Evolutionary conservation across 2,329 filamentous ascomycete species (phyloP).

Genomic region (Periconia digitata): DNA sequence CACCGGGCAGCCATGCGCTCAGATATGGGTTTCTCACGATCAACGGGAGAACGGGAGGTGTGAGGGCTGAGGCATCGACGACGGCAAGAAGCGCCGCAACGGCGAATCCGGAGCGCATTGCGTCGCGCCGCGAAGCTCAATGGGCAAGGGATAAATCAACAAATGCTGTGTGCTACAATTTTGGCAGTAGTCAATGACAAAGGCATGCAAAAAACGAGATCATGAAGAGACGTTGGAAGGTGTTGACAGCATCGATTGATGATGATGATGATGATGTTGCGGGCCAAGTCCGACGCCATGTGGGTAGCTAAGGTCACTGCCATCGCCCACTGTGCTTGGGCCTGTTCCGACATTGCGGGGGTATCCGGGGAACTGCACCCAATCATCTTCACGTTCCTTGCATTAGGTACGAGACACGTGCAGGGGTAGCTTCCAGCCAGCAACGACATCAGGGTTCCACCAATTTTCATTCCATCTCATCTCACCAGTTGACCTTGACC

Average conservation of each 20-base stretch:
- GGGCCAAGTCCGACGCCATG: background rate
- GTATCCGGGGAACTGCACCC: conserved; percentile 12
- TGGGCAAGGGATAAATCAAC: background rate
- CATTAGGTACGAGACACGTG: conserved; percentile 12
- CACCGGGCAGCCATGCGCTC: conserved; percentile 61
- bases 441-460: background rate
- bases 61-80: conserved; percentile 55
- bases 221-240: background rate
- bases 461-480: too few species aligned
- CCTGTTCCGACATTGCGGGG: conserved; percentile 24
- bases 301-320: conserved; percentile 13
- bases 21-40: conserved; percentile 56
- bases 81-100: conserved; percentile 44
- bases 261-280: too few species aligned
- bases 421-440: conserved; percentile 2
- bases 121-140: conserved; percentile 7
- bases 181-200: conserved; percentile 1
- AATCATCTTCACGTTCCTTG: conserved; percentile 32
- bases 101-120: conserved; percentile 30
- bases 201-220: background rate
- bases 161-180: conserved; percentile 2
- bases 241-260: too few species aligned
- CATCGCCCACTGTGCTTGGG: conserved; percentile 13
- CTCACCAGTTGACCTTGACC: background rate
- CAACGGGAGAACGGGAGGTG: conserved; percentile 55